These are phyloP conservation scores for Firmiana major DNA, from an alignment of 345 rosid species.

Conservation along the genomic window DNA sequence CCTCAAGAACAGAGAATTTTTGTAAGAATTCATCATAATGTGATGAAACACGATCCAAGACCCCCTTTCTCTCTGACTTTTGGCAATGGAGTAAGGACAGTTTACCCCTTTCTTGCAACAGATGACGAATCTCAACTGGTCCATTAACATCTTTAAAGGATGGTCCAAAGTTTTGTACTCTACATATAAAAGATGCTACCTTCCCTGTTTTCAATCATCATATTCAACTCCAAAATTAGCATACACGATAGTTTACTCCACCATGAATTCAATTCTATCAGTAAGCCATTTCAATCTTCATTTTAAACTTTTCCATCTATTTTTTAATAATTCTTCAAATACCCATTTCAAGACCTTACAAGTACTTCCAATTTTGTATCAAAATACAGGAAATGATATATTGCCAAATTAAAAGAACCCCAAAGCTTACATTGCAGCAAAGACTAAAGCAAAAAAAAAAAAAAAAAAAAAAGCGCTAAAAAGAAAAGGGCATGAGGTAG, in stretches of 20 bases:
- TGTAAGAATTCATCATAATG: slow-evolving; percentile 15
- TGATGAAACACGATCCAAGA: slow-evolving; percentile 16
- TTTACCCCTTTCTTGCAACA: slow-evolving; percentile 4
- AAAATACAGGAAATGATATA: too few relatives aligned
- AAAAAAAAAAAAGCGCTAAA: not conserved
- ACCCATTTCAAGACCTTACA: too few relatives aligned
- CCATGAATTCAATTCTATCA: too few relatives aligned
- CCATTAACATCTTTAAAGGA: slow-evolving; percentile 13
- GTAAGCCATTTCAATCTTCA: too few relatives aligned
- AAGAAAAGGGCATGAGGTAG: slow-evolving; percentile 7
- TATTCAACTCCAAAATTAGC: not conserved
- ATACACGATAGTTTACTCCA: not conserved
- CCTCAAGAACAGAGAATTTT: slow-evolving; percentile 59
- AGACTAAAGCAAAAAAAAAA: too few relatives aligned
- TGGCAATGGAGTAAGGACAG: not conserved
- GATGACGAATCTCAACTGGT: slow-evolving; percentile 2
- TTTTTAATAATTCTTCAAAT: too few relatives aligned
- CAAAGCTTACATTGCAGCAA: too few relatives aligned
- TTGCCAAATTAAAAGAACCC: too few relatives aligned
- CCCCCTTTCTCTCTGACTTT: slow-evolving; percentile 18
- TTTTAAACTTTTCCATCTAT: too few relatives aligned
- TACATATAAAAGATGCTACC: slow-evolving; percentile 17
- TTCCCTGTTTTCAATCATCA: slow-evolving; percentile 36
- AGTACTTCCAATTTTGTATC: too few relatives aligned
- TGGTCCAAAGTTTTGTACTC: slow-evolving; percentile 20